Evolutionary conservation across 495 filamentous ascomycete genomes (phyloP).

Genomic region (Neohortaea acidophila): DNA sequence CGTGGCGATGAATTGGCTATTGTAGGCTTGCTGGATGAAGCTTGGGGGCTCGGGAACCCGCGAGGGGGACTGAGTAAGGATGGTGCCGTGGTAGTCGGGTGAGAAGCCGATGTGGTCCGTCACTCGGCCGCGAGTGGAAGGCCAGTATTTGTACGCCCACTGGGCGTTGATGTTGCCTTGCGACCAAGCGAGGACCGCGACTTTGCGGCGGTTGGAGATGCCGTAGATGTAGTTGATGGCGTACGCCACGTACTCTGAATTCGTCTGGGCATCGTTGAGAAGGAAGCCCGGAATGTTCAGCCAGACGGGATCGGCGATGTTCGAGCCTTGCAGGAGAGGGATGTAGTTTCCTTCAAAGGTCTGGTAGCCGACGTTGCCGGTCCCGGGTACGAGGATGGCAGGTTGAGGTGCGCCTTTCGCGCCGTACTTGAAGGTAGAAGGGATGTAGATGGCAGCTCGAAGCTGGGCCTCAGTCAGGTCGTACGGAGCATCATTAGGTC

Average conservation of each 20-base stretch:
- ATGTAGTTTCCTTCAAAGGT: slow-evolving; percentile 31
- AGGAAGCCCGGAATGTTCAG: slow-evolving; percentile 33
- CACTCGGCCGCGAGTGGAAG: slow-evolving; percentile 25
- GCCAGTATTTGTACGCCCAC: slow-evolving; percentile 42
- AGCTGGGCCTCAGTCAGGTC: slow-evolving; percentile 27
- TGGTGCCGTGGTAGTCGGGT: slow-evolving; percentile 34
- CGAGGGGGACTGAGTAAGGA: slow-evolving; percentile 18
- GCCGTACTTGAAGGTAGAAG: slow-evolving; percentile 28
- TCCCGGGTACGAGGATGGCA: slow-evolving; percentile 35
- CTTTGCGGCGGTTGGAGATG: slow-evolving; percentile 21
- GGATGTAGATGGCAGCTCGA: slow-evolving; percentile 32
- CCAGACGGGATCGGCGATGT: slow-evolving; percentile 33
- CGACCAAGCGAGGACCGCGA: slow-evolving; percentile 34
- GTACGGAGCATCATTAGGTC: slow-evolving; percentile 30
- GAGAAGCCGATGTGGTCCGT: slow-evolving; percentile 32
- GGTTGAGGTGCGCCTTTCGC: slow-evolving; percentile 22
- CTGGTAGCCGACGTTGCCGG: slow-evolving; percentile 27
- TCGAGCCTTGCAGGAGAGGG: slow-evolving; percentile 25
- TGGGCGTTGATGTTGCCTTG: slow-evolving; percentile 35
- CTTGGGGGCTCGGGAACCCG: slow-evolving; percentile 22
- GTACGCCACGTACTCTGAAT: slow-evolving; percentile 28
- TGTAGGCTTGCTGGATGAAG: slow-evolving; percentile 32
- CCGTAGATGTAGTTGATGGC: slow-evolving; percentile 34
- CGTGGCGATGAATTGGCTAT: slow-evolving; percentile 27
- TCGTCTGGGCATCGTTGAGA: slow-evolving; percentile 30